These are phyloP conservation scores for Fusarium sp. DNA, from an alignment of 2,329 filamentous ascomycete species.

Conservation along the genomic window DNA sequence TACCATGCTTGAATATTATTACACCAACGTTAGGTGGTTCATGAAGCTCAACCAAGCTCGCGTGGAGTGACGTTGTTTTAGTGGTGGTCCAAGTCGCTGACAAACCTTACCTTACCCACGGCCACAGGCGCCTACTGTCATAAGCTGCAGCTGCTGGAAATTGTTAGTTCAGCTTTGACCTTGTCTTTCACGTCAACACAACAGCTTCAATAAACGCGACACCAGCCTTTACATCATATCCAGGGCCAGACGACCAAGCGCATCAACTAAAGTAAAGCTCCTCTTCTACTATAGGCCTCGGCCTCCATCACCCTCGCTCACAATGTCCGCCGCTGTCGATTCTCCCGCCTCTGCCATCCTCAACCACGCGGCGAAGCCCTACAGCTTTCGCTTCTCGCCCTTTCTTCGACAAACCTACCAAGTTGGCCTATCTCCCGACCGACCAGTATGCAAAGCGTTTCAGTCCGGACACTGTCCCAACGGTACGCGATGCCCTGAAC, in stretches of 20 bases:
- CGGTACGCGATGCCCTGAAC: conserved; percentile 84
- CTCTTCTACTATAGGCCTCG: conserved; percentile 3
- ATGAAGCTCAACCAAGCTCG: conserved; percentile 11
- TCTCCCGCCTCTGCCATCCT: conserved; percentile 59
- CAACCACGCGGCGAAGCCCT: conserved; percentile 62
- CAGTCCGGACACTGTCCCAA: conserved; percentile 86
- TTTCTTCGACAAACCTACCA: conserved; percentile 86
- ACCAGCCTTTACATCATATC: not conserved
- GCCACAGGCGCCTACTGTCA: not conserved
- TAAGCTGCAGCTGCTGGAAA: conserved; percentile 29
- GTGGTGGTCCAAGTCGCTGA: conserved; percentile 28
- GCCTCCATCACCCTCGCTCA: conserved; percentile 24
- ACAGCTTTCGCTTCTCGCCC: conserved; percentile 84
- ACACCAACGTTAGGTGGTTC: not conserved
- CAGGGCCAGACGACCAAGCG: not conserved
- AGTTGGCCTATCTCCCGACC: conserved; percentile 80
- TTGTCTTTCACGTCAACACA: conserved; percentile 16
- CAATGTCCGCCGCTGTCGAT: conserved; percentile 47
- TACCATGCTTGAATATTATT: too few relatives aligned
- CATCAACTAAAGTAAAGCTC: not conserved
- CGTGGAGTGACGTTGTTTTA: conserved; percentile 16
- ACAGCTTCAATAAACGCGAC: not conserved
- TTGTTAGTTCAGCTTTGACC: conserved; percentile 19
- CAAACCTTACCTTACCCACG: conserved; percentile 17
- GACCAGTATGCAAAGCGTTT: conserved; percentile 87